Evolutionary conservation across 2,329 filamentous ascomycete genomes (phyloP), one percentile per base, ranked within the genome.

Genomic region (Setomelanomma holmii): DNA sequence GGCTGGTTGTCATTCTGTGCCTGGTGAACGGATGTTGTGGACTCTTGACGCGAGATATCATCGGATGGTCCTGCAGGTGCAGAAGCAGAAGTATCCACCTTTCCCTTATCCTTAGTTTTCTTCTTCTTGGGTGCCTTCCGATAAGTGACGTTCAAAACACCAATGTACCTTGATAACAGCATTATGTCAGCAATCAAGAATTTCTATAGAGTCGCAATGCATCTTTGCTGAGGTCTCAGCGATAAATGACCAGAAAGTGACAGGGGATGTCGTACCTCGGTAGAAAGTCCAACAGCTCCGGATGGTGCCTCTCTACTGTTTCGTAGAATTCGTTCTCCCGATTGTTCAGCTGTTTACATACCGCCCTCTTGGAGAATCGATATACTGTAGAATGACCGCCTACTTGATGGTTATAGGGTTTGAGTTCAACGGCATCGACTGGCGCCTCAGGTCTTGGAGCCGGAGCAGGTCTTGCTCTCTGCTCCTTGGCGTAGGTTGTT

Each of bases 301-400:
- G 90, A 75, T 99, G 93, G 62, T 91, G 86, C 67, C 86, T 87
- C 79, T 99, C 95, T 66, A 98, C 91, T 48, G 89, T 95, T 76
- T 99, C 95, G 75, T 99, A 99, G 72, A 99, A 99, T 76, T 96
- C 91, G 75, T 99, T 99, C 73, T 99, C 95, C 68, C 93, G 86
- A 73, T 96, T 99, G 75, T 96, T 99, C 69, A 99, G 84, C 77
- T 97, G 92, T 77, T 99, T 99, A 82, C 95, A 99, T 10, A 99
- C 93, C 49, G 95, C 95, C 66, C 93, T 86, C 61, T 91, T 88
- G 16, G 95, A 98, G 72, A 99, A 98, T 36, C 93, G 89, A 84
- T 96, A 99, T 30, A 99, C 84, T 0, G 93, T 97, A 5, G 92
- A 97, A 74, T 99, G 95, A 0, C 95, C 95, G 52, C 95, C 95